These are phyloP conservation scores for Pseudogymnoascus destructans DNA, from an alignment of 2,329 filamentous ascomycete genomes.

Conservation along the genomic window DNA sequence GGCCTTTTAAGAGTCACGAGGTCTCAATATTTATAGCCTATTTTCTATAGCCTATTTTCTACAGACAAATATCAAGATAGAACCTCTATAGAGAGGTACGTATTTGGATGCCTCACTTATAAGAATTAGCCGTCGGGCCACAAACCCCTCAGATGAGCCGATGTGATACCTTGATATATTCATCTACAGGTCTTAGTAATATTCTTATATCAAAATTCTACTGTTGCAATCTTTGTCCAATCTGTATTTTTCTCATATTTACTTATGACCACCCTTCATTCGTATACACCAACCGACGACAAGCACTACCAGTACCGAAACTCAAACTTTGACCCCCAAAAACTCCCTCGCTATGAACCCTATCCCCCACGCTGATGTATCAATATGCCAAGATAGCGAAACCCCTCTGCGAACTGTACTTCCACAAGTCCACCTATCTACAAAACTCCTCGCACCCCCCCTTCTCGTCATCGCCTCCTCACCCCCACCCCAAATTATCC, in stretches of 20 bases:
- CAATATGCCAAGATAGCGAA: neutral
- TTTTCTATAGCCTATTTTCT: neutral
- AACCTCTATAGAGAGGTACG: neutral
- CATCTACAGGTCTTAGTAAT: neutral
- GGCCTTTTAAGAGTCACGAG: neutral
- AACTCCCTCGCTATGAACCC: neutral
- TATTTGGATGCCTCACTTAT: neutral
- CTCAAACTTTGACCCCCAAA: neutral
- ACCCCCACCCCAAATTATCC: constrained; percentile 40
- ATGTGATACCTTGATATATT: neutral
- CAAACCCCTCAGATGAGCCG: neutral
- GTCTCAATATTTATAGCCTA: too few relatives aligned
- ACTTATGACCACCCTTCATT: neutral
- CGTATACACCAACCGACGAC: neutral
- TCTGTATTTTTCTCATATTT: neutral
- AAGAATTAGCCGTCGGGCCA: neutral
- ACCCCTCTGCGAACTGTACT: neutral
- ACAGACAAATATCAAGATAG: neutral
- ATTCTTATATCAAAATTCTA: neutral
- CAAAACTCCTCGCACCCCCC: neutral
- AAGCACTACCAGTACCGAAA: neutral
- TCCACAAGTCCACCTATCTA: neutral
- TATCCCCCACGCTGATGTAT: neutral
- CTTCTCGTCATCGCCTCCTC: neutral
- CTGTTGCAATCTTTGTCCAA: neutral